Conservation (phyloP, 495 filamentous ascomycete species). For the Ascobolus immersus region DNA sequence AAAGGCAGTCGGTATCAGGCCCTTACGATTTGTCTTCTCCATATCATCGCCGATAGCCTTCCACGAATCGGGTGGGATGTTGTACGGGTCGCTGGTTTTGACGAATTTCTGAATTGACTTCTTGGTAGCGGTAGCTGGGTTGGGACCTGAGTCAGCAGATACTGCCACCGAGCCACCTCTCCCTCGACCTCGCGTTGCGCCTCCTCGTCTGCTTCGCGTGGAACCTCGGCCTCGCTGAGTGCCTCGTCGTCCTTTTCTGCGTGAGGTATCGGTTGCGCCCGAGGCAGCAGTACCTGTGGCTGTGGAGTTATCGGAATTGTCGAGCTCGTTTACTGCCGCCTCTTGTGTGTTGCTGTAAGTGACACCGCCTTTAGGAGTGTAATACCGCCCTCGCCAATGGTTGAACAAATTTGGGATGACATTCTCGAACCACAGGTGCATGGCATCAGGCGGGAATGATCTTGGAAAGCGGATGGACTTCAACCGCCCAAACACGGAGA, state of each 20-base stretch:
- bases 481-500: constrained; percentile 2
- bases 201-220: no score
- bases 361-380: neutral
- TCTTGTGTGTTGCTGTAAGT: no score
- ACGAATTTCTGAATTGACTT: constrained; percentile 1
- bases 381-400: constrained; percentile 4
- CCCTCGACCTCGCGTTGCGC: no score
- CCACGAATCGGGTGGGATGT: neutral
- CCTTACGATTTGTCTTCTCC: neutral
- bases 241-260: no score
- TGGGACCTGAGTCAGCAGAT: neutral
- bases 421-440: constrained; percentile 8
- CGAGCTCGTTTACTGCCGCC: no score
- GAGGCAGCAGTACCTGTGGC: no score
- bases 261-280: no score
- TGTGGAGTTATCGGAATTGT: no score
- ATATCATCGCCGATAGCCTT: constrained; percentile 1
- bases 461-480: constrained; percentile 1
- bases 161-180: neutral
- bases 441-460: constrained; percentile 5
- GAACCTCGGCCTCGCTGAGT: no score
- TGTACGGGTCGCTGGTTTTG: constrained; percentile 3
- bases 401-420: constrained; percentile 2
- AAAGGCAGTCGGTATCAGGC: constrained; percentile 1
- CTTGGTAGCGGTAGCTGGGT: neutral